Base-by-base conservation (phyloP, 192 early-diverging fungal species). In the Rhizophlyctis rosea region DNA sequence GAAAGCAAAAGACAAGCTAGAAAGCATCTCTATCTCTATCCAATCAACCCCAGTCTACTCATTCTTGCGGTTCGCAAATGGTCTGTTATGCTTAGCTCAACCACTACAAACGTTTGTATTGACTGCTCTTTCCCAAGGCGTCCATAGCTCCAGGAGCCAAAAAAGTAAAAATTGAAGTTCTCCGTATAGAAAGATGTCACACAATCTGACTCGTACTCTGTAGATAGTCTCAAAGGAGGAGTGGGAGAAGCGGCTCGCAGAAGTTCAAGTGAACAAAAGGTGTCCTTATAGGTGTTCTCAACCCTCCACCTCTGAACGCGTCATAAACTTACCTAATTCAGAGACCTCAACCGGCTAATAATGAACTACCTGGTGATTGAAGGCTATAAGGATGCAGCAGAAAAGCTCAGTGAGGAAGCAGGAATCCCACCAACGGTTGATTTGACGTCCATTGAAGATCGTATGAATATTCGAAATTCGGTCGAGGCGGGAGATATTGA, bases 311-410 rank as follows among this genome's bases (percentile, higher is more conserved):
- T n/a, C n/a, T n/a, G n/a, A n/a, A n/a, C n/a, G n/a, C n/a, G n/a
- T n/a, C n/a, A n/a, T n/a, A n/a, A n/a, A 11, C 48, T 16, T 21
- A 25, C 47, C 5, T 24, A 18, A 29, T 64, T 21, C 52, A 81
- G 75, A 9, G 95, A 97, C 75, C 79, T 99, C 47, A 98, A 98
- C 84, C 92, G 92, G 71, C 85, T 99, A 25, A 86, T 99, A 34
- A 98, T 99, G 95, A 96, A 99, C 81, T 99, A 99, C 59, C 76
- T 99, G 24, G 87, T 98, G 13, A 95, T 99, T 49, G 97, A 99
- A 73, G 97, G 97, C 5, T 98, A 94, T 83, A 98, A 95, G 74
- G 94, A 98, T 69, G 97, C 97, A 0, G 97, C 95, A 0, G 91
- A 98, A 74, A 92, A 95, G 74, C 97, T 99, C 65, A 89, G 87